Percentiles rank a stretch among this genome's conserved stretches.
These are phyloP conservation scores for Irpex sp. DNA, from an alignment of 1,284 basidiomycete genomes.

Conservation along the genomic window DNA sequence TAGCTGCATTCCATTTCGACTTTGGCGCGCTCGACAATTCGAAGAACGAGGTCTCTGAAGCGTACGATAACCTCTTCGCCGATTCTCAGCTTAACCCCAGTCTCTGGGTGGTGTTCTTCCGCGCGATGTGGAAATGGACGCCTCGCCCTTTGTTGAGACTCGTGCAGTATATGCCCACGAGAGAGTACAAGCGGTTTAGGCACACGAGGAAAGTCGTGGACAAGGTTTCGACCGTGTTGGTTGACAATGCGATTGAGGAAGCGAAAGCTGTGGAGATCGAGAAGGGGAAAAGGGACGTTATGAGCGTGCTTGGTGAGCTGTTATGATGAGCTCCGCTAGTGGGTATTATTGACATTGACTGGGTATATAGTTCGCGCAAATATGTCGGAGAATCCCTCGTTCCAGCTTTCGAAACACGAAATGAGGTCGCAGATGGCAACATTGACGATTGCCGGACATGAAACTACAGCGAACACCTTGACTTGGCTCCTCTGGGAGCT, in stretches of 20 bases:
- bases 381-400: conserved; percentile 16
- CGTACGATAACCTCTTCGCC: conserved; percentile 25
- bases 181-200: conserved; percentile 24
- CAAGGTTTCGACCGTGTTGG: conserved; percentile 7
- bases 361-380: conserved; percentile 21
- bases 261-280: conserved; percentile 7
- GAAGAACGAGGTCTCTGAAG: conserved; percentile 20
- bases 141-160: conserved; percentile 20
- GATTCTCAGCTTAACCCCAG: background rate
- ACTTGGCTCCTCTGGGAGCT: conserved; percentile 27
- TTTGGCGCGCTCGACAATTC: conserved; percentile 27
- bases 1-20: conserved; percentile 24
- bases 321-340: background rate
- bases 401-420: conserved; percentile 18
- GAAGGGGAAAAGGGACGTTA: conserved; percentile 22
- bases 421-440: conserved; percentile 9
- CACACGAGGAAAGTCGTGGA: conserved; percentile 19
- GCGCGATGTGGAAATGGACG: conserved; percentile 14
- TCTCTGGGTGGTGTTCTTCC: background rate
- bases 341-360: conserved; percentile 2
- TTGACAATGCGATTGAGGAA: conserved; percentile 2
- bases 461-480: conserved; percentile 23
- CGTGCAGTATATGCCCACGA: conserved; percentile 23
- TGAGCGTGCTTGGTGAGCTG: conserved; percentile 24
- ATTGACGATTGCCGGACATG: conserved; percentile 21